These are phyloP conservation scores for Nannochloropsis gaditana DNA, from an alignment of 108 stramenopile genomes.

Conservation along the genomic window DNA sequence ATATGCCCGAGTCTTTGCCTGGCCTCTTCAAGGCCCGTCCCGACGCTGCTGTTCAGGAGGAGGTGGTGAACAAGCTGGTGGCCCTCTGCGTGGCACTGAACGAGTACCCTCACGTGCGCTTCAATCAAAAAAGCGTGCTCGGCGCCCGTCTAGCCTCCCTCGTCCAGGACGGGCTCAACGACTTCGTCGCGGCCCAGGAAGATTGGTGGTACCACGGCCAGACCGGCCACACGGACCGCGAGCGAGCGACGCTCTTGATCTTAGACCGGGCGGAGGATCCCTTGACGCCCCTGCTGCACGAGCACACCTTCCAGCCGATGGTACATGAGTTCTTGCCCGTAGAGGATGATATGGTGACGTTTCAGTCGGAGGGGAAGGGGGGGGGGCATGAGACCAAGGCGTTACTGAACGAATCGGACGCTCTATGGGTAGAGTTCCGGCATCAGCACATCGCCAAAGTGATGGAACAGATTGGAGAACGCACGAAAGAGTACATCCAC, in stretches of 20 bases:
- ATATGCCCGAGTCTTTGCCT: slow-evolving; percentile 57
- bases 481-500: slow-evolving; percentile 46
- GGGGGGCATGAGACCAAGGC: slow-evolving; percentile 32
- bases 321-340: slow-evolving; percentile 82
- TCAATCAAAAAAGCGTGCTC: slow-evolving; percentile 18
- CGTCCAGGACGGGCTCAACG: slow-evolving; percentile 31
- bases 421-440: slow-evolving; percentile 87
- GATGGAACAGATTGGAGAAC: slow-evolving; percentile 65
- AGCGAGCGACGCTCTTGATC: slow-evolving; percentile 75
- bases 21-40: neutral
- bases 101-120: slow-evolving; percentile 93
- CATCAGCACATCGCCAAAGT: slow-evolving; percentile 92
- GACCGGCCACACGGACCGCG: slow-evolving; percentile 57
- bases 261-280: slow-evolving; percentile 85
- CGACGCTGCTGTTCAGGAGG: slow-evolving; percentile 26
- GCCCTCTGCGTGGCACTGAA: slow-evolving; percentile 91
- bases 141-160: neutral
- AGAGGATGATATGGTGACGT: slow-evolving; percentile 45
- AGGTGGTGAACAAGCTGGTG: slow-evolving; percentile 65
- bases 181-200: slow-evolving; percentile 7
- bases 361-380: slow-evolving; percentile 21
- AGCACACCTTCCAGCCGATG: slow-evolving; percentile 95
- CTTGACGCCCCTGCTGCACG: slow-evolving; percentile 91
- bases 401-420: slow-evolving; percentile 84
- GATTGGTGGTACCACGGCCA: slow-evolving; percentile 80